These are phyloP conservation scores for Cyclotella distinguenda DNA, from an alignment of 108 stramenopile genomes.

Conservation along the genomic window DNA sequence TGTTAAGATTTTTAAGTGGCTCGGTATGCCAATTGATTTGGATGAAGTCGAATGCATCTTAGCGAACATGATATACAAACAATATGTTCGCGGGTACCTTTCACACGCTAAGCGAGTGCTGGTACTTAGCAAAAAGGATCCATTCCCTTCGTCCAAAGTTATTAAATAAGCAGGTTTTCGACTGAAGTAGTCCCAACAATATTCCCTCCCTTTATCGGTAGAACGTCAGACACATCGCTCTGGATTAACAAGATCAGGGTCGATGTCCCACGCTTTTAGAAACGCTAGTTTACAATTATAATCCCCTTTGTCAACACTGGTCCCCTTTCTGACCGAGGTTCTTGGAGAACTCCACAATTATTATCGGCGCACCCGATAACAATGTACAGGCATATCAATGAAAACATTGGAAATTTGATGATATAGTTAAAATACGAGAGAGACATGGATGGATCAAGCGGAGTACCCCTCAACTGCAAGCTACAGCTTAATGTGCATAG, in stretches of 20 bases:
- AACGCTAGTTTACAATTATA: neutral
- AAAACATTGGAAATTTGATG: conserved; percentile 5
- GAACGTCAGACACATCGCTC: neutral
- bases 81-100: conserved; percentile 90
- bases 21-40: conserved; percentile 87
- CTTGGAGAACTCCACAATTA: neutral
- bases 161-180: conserved; percentile 58
- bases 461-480: neutral
- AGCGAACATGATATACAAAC: conserved; percentile 92
- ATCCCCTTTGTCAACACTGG: neutral
- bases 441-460: neutral
- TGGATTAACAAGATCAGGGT: neutral
- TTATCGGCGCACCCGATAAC: neutral
- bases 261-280: neutral
- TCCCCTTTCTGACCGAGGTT: neutral
- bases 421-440: neutral
- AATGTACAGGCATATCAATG: conserved; percentile 1
- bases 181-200: too few species aligned
- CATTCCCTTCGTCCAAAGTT: conserved; percentile 86
- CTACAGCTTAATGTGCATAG: conserved; percentile 8
- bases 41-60: conserved; percentile 96
- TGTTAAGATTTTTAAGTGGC: conserved; percentile 69
- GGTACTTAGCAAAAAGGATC: conserved; percentile 91
- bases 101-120: conserved; percentile 89
- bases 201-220: neutral